Evolutionary conservation across 306 rosid species (phyloP).

Genomic region (Urtica urens): DNA sequence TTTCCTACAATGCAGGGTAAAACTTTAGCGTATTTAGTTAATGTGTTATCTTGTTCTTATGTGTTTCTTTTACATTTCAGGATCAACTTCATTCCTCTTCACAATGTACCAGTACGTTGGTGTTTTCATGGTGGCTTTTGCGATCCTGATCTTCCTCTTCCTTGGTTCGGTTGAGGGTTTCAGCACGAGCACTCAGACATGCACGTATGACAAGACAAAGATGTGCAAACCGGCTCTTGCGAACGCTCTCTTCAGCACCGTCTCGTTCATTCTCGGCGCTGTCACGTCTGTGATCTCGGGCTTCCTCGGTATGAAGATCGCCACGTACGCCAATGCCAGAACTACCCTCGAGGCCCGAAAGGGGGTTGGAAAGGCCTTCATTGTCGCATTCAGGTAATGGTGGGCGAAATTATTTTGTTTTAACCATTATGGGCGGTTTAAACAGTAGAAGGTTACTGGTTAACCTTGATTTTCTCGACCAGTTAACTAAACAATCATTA

Average conservation of each 20-base stretch:
- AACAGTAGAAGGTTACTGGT: too few species aligned
- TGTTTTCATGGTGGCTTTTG: slow-evolving; percentile 77
- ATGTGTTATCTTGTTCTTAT: too few species aligned
- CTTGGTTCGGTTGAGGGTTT: slow-evolving; percentile 96
- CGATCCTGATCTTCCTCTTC: slow-evolving; percentile 71
- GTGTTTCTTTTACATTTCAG: slow-evolving; percentile 34
- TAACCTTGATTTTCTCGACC: too few species aligned
- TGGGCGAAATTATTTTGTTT: too few species aligned
- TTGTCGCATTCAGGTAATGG: slow-evolving; percentile 66
- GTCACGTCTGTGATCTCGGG: slow-evolving; percentile 80
- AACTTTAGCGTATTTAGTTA: too few species aligned
- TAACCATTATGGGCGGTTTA: too few species aligned
- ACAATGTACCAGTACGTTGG: slow-evolving; percentile 77
- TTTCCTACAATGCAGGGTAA: too few species aligned
- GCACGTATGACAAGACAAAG: slow-evolving; percentile 53
- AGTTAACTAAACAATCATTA: too few species aligned
- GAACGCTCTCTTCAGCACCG: slow-evolving; percentile 71
- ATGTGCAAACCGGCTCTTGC: slow-evolving; percentile 84
- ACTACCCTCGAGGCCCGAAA: slow-evolving; percentile 87
- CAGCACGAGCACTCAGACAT: slow-evolving; percentile 57
- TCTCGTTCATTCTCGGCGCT: slow-evolving; percentile 76
- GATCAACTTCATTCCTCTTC: slow-evolving; percentile 89
- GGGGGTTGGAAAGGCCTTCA: slow-evolving; percentile 95
- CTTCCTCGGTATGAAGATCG: slow-evolving; percentile 96
- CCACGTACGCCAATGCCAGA: slow-evolving; percentile 93